phyloP scores from a whole-genome alignment of 441 rosid species.

The Pelargonium australe region DNA sequence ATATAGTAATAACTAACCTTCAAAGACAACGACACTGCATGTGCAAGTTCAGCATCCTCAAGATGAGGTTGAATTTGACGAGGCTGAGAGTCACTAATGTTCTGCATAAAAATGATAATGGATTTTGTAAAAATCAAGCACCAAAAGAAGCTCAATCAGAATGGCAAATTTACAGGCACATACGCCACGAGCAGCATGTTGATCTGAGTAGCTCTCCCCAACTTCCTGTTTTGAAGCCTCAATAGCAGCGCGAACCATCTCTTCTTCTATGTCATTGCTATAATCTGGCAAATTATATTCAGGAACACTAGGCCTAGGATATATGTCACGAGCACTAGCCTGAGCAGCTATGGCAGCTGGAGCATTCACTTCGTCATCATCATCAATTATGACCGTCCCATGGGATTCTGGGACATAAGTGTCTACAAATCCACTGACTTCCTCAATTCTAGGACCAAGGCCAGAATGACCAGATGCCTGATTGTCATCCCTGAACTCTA shows the following conservation, averaged over 20 bases:
- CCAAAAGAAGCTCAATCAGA: slow-evolving; percentile 3
- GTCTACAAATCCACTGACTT: slow-evolving; percentile 55
- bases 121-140: background rate
- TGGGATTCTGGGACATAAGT: slow-evolving; percentile 38
- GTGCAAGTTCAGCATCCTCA: slow-evolving; percentile 56
- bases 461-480: slow-evolving; percentile 42
- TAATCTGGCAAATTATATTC: slow-evolving; percentile 40
- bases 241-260: slow-evolving; percentile 92
- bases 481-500: slow-evolving; percentile 70
- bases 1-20: slow-evolving; percentile 38
- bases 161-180: slow-evolving; percentile 8
- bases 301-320: slow-evolving; percentile 41
- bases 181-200: slow-evolving; percentile 11
- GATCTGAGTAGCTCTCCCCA: slow-evolving; percentile 34
- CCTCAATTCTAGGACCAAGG: slow-evolving; percentile 62
- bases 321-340: slow-evolving; percentile 25
- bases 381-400: slow-evolving; percentile 47
- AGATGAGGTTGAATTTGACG: slow-evolving; percentile 32
- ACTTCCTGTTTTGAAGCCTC: slow-evolving; percentile 87
- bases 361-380: slow-evolving; percentile 52
- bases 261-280: slow-evolving; percentile 83
- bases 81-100: slow-evolving; percentile 30
- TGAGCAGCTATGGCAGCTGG: slow-evolving; percentile 26
- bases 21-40: slow-evolving; percentile 58
- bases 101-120: slow-evolving; percentile 30